Percentiles rank a stretch among this genome's conserved stretches.
phyloP scores from a whole-genome alignment of 208 protist species.

The Wallacemonas sp. region DNA sequence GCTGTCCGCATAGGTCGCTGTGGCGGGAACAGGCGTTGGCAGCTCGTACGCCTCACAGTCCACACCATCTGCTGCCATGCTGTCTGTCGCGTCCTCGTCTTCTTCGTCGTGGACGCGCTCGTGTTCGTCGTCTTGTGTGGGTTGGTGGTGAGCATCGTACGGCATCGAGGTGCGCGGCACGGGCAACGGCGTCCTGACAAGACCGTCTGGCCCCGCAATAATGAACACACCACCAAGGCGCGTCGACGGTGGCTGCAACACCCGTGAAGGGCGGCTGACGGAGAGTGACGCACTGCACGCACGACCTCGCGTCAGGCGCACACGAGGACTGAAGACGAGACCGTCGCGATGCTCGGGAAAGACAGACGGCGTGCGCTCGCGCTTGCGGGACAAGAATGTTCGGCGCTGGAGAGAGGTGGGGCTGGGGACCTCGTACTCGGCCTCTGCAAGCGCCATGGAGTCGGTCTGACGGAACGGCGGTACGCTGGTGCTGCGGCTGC shows the following conservation, averaged over 20 bases:
- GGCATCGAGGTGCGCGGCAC: background rate
- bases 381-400: conserved; percentile 9
- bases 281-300: background rate
- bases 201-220: conserved; percentile 2
- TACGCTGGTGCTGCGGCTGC: background rate
- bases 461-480: background rate
- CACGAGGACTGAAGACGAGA: conserved; percentile 35
- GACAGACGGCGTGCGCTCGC: conserved; percentile 11
- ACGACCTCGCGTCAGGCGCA: background rate
- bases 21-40: no score
- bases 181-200: conserved; percentile 13
- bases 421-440: conserved; percentile 14
- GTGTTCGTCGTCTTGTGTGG: no score
- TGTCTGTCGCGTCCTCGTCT: background rate
- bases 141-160: no score
- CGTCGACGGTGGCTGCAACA: background rate
- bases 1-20: no score
- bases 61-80: no score
- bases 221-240: background rate
- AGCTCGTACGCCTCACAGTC: no score
- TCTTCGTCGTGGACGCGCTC: background rate
- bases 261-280: background rate
- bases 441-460: conserved; percentile 3
- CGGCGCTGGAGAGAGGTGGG: conserved; percentile 4
- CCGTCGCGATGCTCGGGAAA: conserved; percentile 20